Evolutionary conservation across 306 rosid species (phyloP), one percentile per base, ranked within the genome.

Genomic region (Citrullus mucosospermus): DNA sequence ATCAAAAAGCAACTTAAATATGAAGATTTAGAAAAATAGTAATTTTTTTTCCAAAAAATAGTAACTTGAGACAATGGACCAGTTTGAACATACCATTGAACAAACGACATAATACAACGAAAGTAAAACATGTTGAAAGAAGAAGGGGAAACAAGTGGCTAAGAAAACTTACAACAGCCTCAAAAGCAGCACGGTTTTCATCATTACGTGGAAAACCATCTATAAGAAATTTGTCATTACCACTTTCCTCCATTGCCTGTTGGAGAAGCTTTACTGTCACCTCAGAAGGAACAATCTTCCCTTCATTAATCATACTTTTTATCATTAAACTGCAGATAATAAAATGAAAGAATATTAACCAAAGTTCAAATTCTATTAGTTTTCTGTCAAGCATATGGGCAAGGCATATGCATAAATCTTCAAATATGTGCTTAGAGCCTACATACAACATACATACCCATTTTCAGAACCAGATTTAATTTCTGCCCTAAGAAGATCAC

Each of bases 151-250:
- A 62, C 55, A 20, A 65, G 69, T 76, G 18, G 80, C 76, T 70
- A 65, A 69, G 80, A 79, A 20, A 79, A 67, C 89, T 85, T 83
- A 95, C 99, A 84, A 91, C 98, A 17, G 83, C 85, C 86, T 91
- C 99, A 81, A 95, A 95, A 74, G 97, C 98, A 44, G 97, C 98
- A 83, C 97, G 98, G 77, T 92, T 95, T 90, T 95, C 99, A 87
- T 95, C 99, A 78, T 95, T 92, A 70, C 97, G 99, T 59, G 99
- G 99, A 87, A 95, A 95, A 78, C 99, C 99, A 87, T 95, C 99
- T 80, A 95, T 91, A 66, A 92, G 97, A 90, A 91, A 95, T 83
- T 90, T 95, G 86, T 92, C 91, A 82, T 95, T 95, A 61, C 90
- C 93, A 83, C 63, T 80, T 87, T 86, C 91, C 87, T 84, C 74